Evolutionary conservation across 148 eudicot species (phyloP).

Genomic region (Rhododendron vialii): DNA sequence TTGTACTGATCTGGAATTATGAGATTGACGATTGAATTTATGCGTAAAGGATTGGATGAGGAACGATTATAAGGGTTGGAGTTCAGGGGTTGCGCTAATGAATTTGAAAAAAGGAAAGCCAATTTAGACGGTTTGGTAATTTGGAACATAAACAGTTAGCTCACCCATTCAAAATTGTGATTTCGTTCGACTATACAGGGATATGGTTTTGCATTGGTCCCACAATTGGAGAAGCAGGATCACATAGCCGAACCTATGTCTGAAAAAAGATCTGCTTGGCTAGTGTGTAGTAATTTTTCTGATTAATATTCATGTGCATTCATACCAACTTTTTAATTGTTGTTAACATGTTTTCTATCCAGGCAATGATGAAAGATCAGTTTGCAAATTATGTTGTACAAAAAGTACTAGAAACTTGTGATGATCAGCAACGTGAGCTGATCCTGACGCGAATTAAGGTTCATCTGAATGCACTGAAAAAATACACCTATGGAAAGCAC

Average conservation of each 20-base stretch:
- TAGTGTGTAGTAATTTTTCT: background rate
- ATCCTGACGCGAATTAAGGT: slow-evolving; percentile 77
- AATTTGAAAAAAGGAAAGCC: background rate
- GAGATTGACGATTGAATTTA: background rate
- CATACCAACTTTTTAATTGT: background rate
- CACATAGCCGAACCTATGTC: background rate
- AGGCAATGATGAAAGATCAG: slow-evolving; percentile 99
- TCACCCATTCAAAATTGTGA: background rate
- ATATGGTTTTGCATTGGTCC: background rate
- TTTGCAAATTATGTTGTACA: slow-evolving; percentile 96
- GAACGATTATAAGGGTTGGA: background rate
- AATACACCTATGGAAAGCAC: slow-evolving; percentile 91
- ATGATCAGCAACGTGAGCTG: slow-evolving; percentile 77
- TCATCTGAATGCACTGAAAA: slow-evolving; percentile 85
- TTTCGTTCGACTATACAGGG: background rate
- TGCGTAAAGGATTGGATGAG: background rate
- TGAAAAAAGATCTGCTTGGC: background rate
- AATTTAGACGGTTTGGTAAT: background rate
- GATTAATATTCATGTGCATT: background rate
- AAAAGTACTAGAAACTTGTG: slow-evolving; percentile 91
- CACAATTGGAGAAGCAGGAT: background rate
- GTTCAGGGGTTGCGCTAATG: background rate
- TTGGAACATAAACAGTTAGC: background rate
- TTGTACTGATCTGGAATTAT: background rate
- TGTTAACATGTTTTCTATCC: slow-evolving; percentile 9